Conservation (phyloP, 1,284 basidiomycete species). For the Marasmius oreades region DNA sequence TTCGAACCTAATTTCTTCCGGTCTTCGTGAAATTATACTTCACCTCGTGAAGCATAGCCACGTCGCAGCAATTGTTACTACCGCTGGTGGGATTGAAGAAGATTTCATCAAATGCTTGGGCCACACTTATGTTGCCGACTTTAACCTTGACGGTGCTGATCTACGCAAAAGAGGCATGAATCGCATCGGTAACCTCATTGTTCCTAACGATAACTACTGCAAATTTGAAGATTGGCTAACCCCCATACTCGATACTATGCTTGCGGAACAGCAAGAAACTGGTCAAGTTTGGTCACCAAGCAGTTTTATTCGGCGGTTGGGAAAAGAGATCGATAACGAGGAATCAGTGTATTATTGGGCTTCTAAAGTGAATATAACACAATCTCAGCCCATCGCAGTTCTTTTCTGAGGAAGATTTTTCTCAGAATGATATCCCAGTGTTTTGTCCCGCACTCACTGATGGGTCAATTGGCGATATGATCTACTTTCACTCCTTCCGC, state of each 20-base stretch:
- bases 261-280: constrained; percentile 77
- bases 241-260: constrained; percentile 91
- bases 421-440: constrained; percentile 94
- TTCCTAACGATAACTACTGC: constrained; percentile 99
- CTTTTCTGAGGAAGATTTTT: constrained; percentile 25
- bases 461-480: constrained; percentile 98
- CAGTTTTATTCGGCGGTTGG: constrained; percentile 85
- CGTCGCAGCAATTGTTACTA: constrained; percentile 90
- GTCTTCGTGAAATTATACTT: constrained; percentile 89
- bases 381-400: constrained; percentile 16
- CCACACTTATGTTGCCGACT: constrained; percentile 93
- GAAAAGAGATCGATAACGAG: constrained; percentile 96
- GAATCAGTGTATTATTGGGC: constrained; percentile 99
- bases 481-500: constrained; percentile 97
- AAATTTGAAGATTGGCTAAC: constrained; percentile 99
- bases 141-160: constrained; percentile 87
- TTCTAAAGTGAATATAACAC: constrained; percentile 75
- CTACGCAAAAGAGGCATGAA: constrained; percentile 90
- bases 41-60: constrained; percentile 94
- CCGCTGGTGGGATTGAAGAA: constrained; percentile 97
- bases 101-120: constrained; percentile 99
- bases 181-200: constrained; percentile 95
- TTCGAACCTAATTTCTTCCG: constrained; percentile 97
- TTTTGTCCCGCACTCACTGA: constrained; percentile 99
- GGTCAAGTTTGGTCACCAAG: constrained; percentile 94